Evolutionary conservation across 306 rosid genomes (phyloP), one percentile per base, ranked within the genome.

Genomic region (Pyrus pyrifolia): DNA sequence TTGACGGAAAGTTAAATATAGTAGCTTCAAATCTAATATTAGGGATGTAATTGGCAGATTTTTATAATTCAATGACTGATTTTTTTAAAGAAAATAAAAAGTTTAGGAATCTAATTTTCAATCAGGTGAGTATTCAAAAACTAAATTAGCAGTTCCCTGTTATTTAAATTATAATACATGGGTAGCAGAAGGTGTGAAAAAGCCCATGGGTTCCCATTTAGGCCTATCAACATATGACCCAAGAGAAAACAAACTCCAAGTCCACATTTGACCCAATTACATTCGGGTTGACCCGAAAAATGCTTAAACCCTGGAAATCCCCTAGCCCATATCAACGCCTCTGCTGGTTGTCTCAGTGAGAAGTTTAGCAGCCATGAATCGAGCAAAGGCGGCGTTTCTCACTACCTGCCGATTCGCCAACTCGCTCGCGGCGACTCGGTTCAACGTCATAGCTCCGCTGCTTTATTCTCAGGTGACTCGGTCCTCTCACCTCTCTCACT

Each of bases 391-490:
- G 19, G 73, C 70, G 17, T 35, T 88, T 21, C 73, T 74, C n/a
- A 13, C 72, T 30, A 78, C 88, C n/a, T 84, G 89, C 80, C 76
- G 87, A 74, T 68, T 84, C 45, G 62, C 86, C 51, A 79, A 83
- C 79, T 89, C 88, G 78, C 30, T 80, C 70, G 68, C 79, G 75
- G 74, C 85, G 66, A 70, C 79, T 71, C 87, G 84, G 63, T 19
- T 74, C 68, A 11, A n/a, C 73, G 46, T 69, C 14, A 12, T 79
- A 31, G 68, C 90, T 85, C 89, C 84, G 66, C 75, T 78, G 4
- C 70, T 74, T 1, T 21, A 45, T 55, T 78, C 80, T 40, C 96
- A 86, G 93, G 93, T 82, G 81, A 85, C 81, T 78, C 91, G 25
- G 72, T 81, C 74, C 74, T 80, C 87, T 67, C 81, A n/a, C 62